These are phyloP conservation scores for Barbarea vulgaris DNA, from an alignment of 345 rosid species.

Conservation along the genomic window DNA sequence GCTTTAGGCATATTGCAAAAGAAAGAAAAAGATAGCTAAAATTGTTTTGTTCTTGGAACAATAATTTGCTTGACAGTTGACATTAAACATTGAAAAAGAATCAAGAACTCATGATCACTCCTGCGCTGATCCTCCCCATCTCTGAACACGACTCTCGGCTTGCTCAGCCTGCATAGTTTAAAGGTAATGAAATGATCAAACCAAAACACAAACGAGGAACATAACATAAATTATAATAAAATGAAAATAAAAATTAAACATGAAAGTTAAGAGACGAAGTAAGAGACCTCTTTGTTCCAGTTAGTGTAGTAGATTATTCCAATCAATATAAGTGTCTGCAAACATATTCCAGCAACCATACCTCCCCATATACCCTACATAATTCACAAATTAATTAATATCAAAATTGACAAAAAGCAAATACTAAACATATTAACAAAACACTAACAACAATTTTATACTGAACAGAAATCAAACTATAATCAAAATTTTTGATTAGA, in stretches of 20 bases:
- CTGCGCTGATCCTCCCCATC: slow-evolving; percentile 73
- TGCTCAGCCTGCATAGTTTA: slow-evolving; percentile 58
- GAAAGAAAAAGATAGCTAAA: neutral
- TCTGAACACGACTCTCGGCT: slow-evolving; percentile 71
- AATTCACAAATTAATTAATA: neutral
- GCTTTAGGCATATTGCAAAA: neutral
- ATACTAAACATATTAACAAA: no score
- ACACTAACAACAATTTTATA: neutral
- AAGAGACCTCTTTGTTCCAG: slow-evolving; percentile 76
- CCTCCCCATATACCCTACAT: slow-evolving; percentile 97
- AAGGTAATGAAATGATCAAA: neutral
- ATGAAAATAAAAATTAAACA: neutral
- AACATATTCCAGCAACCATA: slow-evolving; percentile 79
- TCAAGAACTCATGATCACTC: slow-evolving; percentile 25
- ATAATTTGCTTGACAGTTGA: neutral
- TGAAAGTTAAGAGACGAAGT: neutral
- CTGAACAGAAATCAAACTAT: neutral
- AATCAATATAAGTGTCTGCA: slow-evolving; percentile 74
- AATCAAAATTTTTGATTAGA: neutral
- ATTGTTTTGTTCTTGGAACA: neutral
- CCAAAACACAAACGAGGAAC: neutral
- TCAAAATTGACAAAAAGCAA: neutral
- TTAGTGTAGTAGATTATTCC: slow-evolving; percentile 65
- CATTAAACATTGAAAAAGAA: neutral
- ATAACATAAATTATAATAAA: neutral